A percentile compares a stretch with the other conserved stretches of the same genome.
phyloP scores from a whole-genome alignment of 768 basidiomycete genomes.

The Leccinum boreale region DNA sequence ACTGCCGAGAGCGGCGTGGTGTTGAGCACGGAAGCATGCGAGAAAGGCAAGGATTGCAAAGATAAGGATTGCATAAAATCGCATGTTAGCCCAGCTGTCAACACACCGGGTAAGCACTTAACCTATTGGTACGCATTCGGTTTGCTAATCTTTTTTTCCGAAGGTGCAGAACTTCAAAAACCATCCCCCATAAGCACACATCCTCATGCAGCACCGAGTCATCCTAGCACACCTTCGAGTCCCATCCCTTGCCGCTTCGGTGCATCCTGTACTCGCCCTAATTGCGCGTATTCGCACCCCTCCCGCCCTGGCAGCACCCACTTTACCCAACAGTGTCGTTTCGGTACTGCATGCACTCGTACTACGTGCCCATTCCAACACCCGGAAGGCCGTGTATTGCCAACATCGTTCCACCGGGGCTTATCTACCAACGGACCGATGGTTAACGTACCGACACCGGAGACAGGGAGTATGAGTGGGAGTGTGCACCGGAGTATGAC shows the following conservation, averaged over 20 bases:
- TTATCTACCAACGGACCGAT: constrained; percentile 57
- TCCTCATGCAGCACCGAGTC: constrained; percentile 29
- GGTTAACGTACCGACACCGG: constrained; percentile 59
- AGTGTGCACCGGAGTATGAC: constrained; percentile 70
- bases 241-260: constrained; percentile 65
- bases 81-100: constrained; percentile 85
- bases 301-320: constrained; percentile 37
- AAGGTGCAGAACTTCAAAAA: constrained; percentile 32
- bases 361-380: constrained; percentile 88
- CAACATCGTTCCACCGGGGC: constrained; percentile 78
- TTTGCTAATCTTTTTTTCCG: constrained; percentile 11
- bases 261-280: constrained; percentile 61
- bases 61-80: constrained; percentile 92
- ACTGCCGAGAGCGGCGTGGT: constrained; percentile 94
- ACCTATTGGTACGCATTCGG: not conserved
- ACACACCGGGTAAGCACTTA: constrained; percentile 49
- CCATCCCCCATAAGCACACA: constrained; percentile 38
- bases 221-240: constrained; percentile 24
- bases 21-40: constrained; percentile 90
- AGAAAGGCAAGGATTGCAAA: constrained; percentile 82
- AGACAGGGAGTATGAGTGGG: constrained; percentile 62
- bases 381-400: constrained; percentile 80
- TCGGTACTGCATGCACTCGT: constrained; percentile 82
- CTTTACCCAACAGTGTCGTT: constrained; percentile 65
- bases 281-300: constrained; percentile 71